Evolutionary conservation across 2,329 filamentous ascomycete species (phyloP), one percentile per base, ranked within the genome.

Genomic region (Massarina eburnea): DNA sequence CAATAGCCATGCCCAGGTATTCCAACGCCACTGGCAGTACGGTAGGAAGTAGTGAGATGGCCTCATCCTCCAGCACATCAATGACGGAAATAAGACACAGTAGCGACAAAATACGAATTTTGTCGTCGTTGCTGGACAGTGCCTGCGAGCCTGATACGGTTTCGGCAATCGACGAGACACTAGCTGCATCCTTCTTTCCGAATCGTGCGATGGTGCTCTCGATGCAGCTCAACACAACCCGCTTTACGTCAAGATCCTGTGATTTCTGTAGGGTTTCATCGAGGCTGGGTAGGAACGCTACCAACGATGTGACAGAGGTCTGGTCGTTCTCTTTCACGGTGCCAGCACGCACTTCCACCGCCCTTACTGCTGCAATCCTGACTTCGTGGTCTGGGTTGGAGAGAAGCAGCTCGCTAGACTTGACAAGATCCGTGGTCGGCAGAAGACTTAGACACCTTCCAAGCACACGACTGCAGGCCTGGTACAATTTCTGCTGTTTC

Each of bases 161-260:
- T 48, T 84, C 77, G 4, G 91, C 89, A 4, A 91, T 87, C 4
- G 81, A 81, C 20, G 87, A 79, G 35, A 96, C 87, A 35, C 84
- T 85, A 55, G 87, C 83, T 1, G 87, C 78, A 61, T 96, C 89
- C 68, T 91, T 95, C 76, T 94, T 95, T 56, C 94, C 95, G 67
- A 96, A 97, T 68, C 92, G 92, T 71, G 96, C 91, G 2, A 89
- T 83, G 52, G 99, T 95, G 69, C 89, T 89, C 72, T 96, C 91
- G 35, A 97, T 86, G 59, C 92, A 97, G 27, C 85, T 84, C 51
- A 99, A 85, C 1, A 91, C 89, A 9, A 89, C 90, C 59, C 91
- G 86, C 71, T 92, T 91, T 67, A 94, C 86, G 21, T 83, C 78
- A 42, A 86, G 80, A 55, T 94, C 85, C 24, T 80, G 75, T 6